Base-by-base conservation (phyloP, 2,329 filamentous ascomycete genomes). In the Fusarium begoniae region DNA sequence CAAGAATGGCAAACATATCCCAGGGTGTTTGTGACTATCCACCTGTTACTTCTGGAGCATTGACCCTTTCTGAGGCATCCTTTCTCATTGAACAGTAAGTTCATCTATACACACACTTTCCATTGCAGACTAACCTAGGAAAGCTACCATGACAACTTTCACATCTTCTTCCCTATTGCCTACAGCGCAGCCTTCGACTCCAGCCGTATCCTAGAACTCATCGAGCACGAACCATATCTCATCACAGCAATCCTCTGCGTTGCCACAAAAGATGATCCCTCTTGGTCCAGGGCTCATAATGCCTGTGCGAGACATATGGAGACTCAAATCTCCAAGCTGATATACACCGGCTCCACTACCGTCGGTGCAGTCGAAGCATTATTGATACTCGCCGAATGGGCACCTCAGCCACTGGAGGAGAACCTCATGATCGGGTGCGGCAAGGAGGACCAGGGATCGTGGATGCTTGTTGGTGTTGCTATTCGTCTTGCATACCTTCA, bases 381-480 rank as follows among this genome's bases (percentile, higher is more conserved):
- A 5, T 83, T 94, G 0, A 83, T 94, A 5, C 87, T 94, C 4
- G 92, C 92, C 1, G 92, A 94, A 77, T 94, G 92, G 92, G 91
- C 91, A 12, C 91, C 91, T 1, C 91, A 92, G 69, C 89, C 90
- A 0, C 87, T 90, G 5, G 84, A 90, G 11, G 87, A 87, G 40
- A 88, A 89, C 37, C 90, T 90, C 38, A 86, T 88, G 32, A 90
- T 94, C 26, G 92, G 92, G 0, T 87, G 91, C 63, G 92, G 92
- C 14, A 92, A 94, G 79, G 92, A 94, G 78, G 92, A 94, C 75
- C 88, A 92, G 50, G 91, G 92, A 37, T 91, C 91, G 0, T 94
- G 92, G 92, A 94, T 94, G 91, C 90, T 93, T 75, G 91, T 93
- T 11, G 92, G 92, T 4, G 87, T 92, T 26, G 92, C 92, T 7